Evolutionary conservation across 768 basidiomycete genomes (phyloP).

Genomic region (Tricholomella constricta): DNA sequence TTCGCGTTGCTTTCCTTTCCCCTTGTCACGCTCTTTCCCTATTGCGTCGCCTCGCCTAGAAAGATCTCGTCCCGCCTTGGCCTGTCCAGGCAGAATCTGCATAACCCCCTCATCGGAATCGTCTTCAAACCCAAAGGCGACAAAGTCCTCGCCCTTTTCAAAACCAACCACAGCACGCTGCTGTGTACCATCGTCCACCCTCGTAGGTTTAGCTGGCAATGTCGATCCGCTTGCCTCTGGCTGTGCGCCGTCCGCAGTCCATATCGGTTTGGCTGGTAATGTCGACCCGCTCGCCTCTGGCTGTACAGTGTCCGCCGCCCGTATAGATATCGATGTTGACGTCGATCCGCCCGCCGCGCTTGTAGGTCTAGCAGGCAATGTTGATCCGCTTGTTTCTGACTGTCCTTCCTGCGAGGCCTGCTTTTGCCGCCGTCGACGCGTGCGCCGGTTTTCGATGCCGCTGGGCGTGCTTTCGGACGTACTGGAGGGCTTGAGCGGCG

Average conservation of each 20-base stretch:
- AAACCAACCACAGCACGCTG: constrained; percentile 15
- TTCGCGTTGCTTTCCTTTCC: constrained; percentile 16
- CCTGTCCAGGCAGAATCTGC: neutral
- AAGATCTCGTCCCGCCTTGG: neutral
- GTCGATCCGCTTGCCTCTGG: constrained; percentile 5
- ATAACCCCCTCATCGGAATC: constrained; percentile 8
- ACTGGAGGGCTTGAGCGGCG: constrained; percentile 3
- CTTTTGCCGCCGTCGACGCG: constrained; percentile 18
- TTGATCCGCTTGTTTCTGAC: constrained; percentile 4
- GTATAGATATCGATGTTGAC: no score
- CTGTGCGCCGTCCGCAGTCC: neutral
- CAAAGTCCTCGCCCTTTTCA: constrained; percentile 34
- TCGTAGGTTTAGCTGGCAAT: neutral
- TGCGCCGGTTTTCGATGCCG: constrained; percentile 5
- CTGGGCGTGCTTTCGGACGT: constrained; percentile 8
- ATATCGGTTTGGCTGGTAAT: no score
- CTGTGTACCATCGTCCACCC: no score
- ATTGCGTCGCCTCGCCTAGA: neutral
- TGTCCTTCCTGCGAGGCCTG: constrained; percentile 6
- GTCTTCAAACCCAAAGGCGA: constrained; percentile 21
- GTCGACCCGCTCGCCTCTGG: no score
- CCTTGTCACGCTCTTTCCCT: constrained; percentile 14
- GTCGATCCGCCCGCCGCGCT: no score
- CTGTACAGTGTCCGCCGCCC: no score
- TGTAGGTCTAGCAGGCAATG: neutral